Conservation (phyloP, 495 filamentous ascomycete species). For the Ascodesmis nigricans region DNA sequence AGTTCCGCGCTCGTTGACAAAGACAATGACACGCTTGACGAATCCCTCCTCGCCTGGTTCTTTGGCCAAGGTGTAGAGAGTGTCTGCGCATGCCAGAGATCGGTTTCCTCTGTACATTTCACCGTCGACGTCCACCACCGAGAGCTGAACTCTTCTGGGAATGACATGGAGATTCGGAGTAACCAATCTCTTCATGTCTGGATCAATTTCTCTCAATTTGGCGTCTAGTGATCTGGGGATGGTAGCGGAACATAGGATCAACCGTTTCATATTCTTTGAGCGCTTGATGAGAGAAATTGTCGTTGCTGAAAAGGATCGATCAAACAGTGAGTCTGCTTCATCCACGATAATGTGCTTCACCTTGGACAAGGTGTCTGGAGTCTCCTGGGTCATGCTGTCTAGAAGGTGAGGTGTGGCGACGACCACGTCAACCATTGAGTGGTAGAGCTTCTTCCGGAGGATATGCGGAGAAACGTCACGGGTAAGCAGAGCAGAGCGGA, state of each 20-base stretch:
- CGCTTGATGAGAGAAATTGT: constrained; percentile 65
- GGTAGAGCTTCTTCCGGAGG: constrained; percentile 73
- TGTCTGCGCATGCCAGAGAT: constrained; percentile 74
- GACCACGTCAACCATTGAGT: constrained; percentile 54
- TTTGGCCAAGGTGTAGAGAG: constrained; percentile 81
- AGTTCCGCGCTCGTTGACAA: constrained; percentile 91
- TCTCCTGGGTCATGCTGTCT: constrained; percentile 56
- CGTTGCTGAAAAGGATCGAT: constrained; percentile 67
- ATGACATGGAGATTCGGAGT: constrained; percentile 93
- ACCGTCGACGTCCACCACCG: constrained; percentile 73
- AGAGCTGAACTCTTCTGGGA: constrained; percentile 78
- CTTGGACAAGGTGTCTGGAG: constrained; percentile 71
- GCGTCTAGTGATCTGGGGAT: constrained; percentile 75
- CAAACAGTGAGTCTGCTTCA: constrained; percentile 86
- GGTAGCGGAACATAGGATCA: constrained; percentile 92
- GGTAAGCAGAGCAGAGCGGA: constrained; percentile 58
- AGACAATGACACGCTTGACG: constrained; percentile 74
- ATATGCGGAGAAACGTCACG: constrained; percentile 47
- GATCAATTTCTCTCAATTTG: constrained; percentile 58
- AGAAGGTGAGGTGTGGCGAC: constrained; percentile 78
- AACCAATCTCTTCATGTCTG: constrained; percentile 59
- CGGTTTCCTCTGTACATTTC: constrained; percentile 83
- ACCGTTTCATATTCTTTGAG: constrained; percentile 54
- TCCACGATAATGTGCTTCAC: constrained; percentile 76
- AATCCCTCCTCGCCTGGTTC: constrained; percentile 39